phyloP scores from a whole-genome alignment of 164 flowering plant genomes.

The Liriodendron chinense region DNA sequence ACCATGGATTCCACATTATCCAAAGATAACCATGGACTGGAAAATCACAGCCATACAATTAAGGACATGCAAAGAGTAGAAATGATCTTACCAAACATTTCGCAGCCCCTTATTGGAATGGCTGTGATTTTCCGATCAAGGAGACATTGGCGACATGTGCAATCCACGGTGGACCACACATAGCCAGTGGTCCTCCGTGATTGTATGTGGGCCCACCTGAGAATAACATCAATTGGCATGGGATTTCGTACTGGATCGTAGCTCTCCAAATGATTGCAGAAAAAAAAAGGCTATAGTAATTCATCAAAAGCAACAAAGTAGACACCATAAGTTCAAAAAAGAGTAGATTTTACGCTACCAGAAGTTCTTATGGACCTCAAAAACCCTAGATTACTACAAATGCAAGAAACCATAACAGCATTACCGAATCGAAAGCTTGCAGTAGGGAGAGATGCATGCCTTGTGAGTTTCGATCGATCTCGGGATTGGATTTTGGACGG shows the following conservation, averaged over 20 bases:
- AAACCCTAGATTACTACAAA: not conserved
- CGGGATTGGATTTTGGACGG: constrained; percentile 2
- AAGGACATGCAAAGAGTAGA: not conserved
- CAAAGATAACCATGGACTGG: not conserved
- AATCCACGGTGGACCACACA: too few relatives aligned
- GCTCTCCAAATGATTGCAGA: not conserved
- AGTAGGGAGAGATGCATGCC: not conserved
- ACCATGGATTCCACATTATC: not conserved
- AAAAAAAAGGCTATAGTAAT: not conserved
- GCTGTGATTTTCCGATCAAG: not conserved
- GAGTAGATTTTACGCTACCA: not conserved
- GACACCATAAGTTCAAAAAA: not conserved
- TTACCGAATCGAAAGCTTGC: not conserved
- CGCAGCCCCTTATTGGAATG: not conserved
- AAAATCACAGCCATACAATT: not conserved
- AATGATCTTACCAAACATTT: not conserved
- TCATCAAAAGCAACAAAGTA: not conserved
- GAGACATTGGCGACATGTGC: not conserved
- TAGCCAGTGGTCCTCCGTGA: not conserved
- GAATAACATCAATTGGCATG: too few relatives aligned
- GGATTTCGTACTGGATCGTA: too few relatives aligned
- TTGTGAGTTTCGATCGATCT: constrained; percentile 12
- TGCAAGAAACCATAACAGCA: not conserved
- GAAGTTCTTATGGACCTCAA: not conserved
- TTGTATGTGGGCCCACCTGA: not conserved